Conservation (phyloP, 192 early-diverging fungal species). For the Umbelopsis vinacea region DNA sequence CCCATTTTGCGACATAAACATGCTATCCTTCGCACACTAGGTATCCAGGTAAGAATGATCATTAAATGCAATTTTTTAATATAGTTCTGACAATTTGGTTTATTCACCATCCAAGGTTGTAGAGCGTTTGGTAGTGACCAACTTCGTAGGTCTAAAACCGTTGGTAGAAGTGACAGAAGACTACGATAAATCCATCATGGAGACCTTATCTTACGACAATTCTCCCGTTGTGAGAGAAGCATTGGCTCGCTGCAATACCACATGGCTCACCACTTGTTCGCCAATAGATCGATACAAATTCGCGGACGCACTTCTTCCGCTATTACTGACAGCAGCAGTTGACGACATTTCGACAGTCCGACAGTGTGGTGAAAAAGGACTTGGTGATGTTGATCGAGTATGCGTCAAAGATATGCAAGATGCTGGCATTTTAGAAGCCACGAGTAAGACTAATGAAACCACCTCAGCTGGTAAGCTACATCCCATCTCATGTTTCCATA, state of each 20-base stretch:
- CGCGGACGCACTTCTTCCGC: neutral
- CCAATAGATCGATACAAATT: slow-evolving; percentile 15
- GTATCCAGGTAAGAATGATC: neutral
- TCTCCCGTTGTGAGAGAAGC: slow-evolving; percentile 6
- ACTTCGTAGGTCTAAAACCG: neutral
- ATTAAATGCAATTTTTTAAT: neutral
- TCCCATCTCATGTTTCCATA: neutral
- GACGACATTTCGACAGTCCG: neutral
- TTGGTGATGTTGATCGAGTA: neutral
- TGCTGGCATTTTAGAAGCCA: neutral
- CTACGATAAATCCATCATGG: neutral
- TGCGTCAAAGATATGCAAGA: neutral
- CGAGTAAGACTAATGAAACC: neutral
- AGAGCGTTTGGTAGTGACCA: neutral
- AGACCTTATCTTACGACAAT: neutral
- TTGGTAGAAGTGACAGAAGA: neutral
- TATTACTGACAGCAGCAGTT: neutral
- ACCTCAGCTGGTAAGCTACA: neutral
- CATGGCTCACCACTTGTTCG: neutral
- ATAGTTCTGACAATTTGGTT: neutral
- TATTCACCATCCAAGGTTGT: neutral
- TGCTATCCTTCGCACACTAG: neutral
- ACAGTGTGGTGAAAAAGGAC: neutral
- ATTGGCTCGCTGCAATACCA: neutral
- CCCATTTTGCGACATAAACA: slow-evolving; percentile 9